Conservation (phyloP, 108 stramenopile genomes). For the Epithemia pelagica region DNA sequence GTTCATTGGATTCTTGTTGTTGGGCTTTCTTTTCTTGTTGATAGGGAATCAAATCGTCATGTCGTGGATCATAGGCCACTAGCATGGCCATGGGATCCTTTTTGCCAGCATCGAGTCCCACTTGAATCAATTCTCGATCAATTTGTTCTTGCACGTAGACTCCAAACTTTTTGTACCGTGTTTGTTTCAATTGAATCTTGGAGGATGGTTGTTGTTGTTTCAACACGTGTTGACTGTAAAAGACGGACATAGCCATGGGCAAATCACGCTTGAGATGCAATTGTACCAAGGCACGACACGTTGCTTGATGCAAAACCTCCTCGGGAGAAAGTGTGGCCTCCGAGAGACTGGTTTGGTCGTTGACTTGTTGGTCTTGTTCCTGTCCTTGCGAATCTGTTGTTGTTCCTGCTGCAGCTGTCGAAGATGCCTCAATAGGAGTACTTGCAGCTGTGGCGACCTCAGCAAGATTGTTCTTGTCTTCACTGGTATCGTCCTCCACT, state of each 20-base stretch:
- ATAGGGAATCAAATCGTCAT: constrained; percentile 35
- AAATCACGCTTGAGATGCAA: constrained; percentile 44
- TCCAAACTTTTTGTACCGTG: constrained; percentile 71
- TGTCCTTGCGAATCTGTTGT: too few relatives aligned
- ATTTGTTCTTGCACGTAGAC: constrained; percentile 57
- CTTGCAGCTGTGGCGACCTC: not conserved
- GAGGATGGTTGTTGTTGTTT: constrained; percentile 33
- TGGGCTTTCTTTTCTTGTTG: constrained; percentile 1
- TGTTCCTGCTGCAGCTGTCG: too few relatives aligned
- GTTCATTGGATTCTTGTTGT: not conserved
- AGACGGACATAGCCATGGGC: constrained; percentile 60
- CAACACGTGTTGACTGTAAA: constrained; percentile 63
- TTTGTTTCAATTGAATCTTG: constrained; percentile 57
- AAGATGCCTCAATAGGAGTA: not conserved
- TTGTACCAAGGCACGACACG: constrained; percentile 38
- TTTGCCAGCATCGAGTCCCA: constrained; percentile 39
- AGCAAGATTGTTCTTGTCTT: not conserved
- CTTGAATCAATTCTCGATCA: constrained; percentile 37
- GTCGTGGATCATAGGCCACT: constrained; percentile 29
- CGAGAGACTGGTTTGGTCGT: not conserved
- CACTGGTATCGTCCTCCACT: not conserved
- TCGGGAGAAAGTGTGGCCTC: constrained; percentile 16
- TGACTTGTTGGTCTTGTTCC: not conserved
- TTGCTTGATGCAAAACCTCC: constrained; percentile 35
- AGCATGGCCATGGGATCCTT: constrained; percentile 57